Evolutionary conservation across 2,329 filamentous ascomycete species (phyloP), one percentile per base, ranked within the genome.

Genomic region (Diaporthe sp.): DNA sequence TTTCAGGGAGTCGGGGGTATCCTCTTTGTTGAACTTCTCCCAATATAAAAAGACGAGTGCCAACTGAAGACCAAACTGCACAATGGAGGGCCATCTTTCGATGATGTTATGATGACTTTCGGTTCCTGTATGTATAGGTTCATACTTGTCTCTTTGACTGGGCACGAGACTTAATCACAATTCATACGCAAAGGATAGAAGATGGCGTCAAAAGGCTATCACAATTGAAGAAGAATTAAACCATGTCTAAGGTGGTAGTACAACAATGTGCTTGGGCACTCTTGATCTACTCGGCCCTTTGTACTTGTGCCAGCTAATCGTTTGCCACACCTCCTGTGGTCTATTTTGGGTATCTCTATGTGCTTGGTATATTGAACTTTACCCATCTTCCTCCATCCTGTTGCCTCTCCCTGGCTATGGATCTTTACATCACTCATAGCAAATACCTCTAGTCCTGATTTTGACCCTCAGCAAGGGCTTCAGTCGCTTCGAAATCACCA

Each of bases 51-150:
- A 65, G 47, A 55, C 39, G 58, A 51, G 51, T 65, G 71, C 71
- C 58, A 51, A 68, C 25, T 61, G 51, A 53, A 60, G 60, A 71
- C n/a, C 51, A 65, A 76, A 58, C 31, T 42, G 53, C 22, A 53
- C 49, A 74, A 31, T 57, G n/a, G 44, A 63, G 65, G 72, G 39
- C 57, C 72, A 65, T 63, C 39, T 74, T 74, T 44, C 47, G 37
- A 70, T 57, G 72, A 51, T 55, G 53, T 63, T 63, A 53, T 65
- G 47, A 57, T 42, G 61, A 71, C 49, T 74, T 74, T 65, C 57
- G 39, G 49, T 28, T 42, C 65, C 58, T 74, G 65, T 76, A 74
- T 49, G 31, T 76, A 65, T 71, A 74, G 61, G 49, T 74, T 71
- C 28, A 61, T n/a, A 47, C 31, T 74, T 63, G 71, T 74, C 71